A percentile compares a stretch with the other conserved stretches of the same genome.
Evolutionary conservation across 1,139 yeast species (phyloP).

Genomic region (Saccharomyces hybrid): DNA sequence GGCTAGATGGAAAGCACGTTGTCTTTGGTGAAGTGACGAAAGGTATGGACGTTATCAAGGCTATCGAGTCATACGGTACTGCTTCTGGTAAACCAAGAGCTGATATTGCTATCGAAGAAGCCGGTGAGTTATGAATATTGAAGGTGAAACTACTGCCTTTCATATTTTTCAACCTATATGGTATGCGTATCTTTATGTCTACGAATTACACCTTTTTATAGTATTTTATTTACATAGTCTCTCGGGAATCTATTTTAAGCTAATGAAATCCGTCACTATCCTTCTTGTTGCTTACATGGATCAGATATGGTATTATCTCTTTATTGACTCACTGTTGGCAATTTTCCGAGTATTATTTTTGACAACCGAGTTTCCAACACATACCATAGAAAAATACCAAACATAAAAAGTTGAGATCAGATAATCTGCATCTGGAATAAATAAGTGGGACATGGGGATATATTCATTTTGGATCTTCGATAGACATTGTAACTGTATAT

Average conservation of each 20-base stretch:
- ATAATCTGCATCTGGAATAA: not conserved
- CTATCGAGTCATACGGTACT: conserved; percentile 71
- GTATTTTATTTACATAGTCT: not conserved
- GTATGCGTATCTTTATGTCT: not conserved
- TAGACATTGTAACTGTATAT: conserved; percentile 77
- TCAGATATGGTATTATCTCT: not conserved
- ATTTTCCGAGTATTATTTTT: not conserved
- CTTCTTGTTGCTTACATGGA: not conserved
- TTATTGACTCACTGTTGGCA: not conserved
- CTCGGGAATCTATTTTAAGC: not conserved
- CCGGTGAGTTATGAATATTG: conserved; percentile 54
- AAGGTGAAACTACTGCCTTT: not conserved
- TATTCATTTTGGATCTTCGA: conserved; percentile 86
- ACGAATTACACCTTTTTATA: not conserved
- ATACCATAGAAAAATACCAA: not conserved
- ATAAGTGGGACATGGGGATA: conserved; percentile 38
- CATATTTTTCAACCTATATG: not conserved
- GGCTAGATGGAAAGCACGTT: conserved; percentile 95
- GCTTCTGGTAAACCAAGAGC: conserved; percentile 65
- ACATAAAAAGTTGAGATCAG: not conserved
- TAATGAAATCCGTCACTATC: not conserved
- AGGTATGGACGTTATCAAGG: conserved; percentile 74
- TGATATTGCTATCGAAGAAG: conserved; percentile 62
- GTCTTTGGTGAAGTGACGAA: conserved; percentile 91
- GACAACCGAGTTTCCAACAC: not conserved